These are phyloP conservation scores for Amylocystis lapponica DNA, from an alignment of 768 basidiomycete genomes.

Conservation along the genomic window DNA sequence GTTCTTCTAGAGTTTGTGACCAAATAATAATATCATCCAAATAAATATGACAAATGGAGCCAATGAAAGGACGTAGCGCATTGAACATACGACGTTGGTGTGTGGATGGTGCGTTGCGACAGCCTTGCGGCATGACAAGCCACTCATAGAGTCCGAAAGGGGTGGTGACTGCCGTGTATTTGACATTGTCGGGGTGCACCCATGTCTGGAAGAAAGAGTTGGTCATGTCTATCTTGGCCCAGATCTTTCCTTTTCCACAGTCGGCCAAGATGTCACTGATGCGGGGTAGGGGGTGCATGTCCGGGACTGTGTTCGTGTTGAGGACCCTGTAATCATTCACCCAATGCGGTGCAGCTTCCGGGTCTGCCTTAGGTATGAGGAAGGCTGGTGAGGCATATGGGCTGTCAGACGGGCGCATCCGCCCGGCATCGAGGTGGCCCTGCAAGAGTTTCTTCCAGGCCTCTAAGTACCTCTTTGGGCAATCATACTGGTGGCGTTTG, in stretches of 20 bases:
- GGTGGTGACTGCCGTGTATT: conserved; percentile 32
- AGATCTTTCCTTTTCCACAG: conserved; percentile 14
- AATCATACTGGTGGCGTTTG: too few relatives aligned
- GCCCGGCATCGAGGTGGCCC: conserved; percentile 36
- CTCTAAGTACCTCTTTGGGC: conserved; percentile 1
- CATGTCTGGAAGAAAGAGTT: conserved; percentile 28
- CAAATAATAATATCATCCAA: conserved; percentile 43
- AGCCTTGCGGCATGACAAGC: conserved; percentile 36
- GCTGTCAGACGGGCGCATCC: conserved; percentile 31
- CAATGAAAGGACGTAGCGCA: conserved; percentile 29
- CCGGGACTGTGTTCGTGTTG: conserved; percentile 14
- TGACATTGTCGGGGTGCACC: conserved; percentile 23
- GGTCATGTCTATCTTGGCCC: conserved; percentile 12
- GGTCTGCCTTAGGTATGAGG: conserved; percentile 7
- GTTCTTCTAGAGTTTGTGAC: conserved; percentile 28
- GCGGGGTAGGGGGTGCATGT: conserved; percentile 12
- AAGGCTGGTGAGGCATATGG: conserved; percentile 16
- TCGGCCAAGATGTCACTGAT: conserved; percentile 15
- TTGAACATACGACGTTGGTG: conserved; percentile 27
- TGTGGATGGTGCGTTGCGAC: conserved; percentile 28
- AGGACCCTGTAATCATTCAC: conserved; percentile 16
- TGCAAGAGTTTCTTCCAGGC: not conserved
- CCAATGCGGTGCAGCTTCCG: conserved; percentile 8
- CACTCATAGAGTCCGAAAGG: conserved; percentile 37
- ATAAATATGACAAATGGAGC: conserved; percentile 38